phyloP scores from a whole-genome alignment of 306 rosid genomes.

The Spatholobus suberectus region DNA sequence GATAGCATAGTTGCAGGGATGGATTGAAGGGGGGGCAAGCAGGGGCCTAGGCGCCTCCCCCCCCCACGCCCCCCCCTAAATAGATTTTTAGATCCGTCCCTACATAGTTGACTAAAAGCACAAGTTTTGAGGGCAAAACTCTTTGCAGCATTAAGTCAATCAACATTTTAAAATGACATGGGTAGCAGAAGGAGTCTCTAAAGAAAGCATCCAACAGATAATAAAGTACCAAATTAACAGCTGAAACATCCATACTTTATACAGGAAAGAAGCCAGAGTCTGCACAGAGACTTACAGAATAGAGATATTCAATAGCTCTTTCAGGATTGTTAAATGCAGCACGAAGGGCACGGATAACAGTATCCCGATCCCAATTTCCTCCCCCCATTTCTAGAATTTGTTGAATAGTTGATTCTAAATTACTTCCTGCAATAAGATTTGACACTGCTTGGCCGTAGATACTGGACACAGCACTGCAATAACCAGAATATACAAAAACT shows the following conservation, averaged over 20 bases:
- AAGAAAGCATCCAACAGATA: conserved; percentile 17
- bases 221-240: conserved; percentile 23
- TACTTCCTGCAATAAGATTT: conserved; percentile 68
- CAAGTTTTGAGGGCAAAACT: background rate
- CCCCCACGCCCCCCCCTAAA: too few species aligned
- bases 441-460: conserved; percentile 72
- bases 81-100: too few species aligned
- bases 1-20: conserved; percentile 12
- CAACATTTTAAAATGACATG: background rate
- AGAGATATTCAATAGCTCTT: conserved; percentile 88
- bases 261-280: background rate
- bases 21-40: too few species aligned
- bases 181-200: background rate
- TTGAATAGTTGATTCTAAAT: conserved; percentile 66
- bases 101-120: conserved; percentile 28
- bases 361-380: conserved; percentile 89
- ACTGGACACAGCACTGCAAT: conserved; percentile 60
- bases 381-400: conserved; percentile 88
- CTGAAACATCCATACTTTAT: conserved; percentile 11
- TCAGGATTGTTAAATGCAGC: conserved; percentile 92
- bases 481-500: conserved; percentile 39
- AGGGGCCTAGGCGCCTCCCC: too few species aligned
- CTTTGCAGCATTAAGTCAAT: conserved; percentile 5
- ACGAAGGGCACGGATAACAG: conserved; percentile 78
- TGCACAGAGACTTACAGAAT: conserved; percentile 68